Evolutionary conservation across 2,329 filamentous ascomycete genomes (phyloP), one percentile per base, ranked within the genome.

Genomic region (Neurospora sp.): DNA sequence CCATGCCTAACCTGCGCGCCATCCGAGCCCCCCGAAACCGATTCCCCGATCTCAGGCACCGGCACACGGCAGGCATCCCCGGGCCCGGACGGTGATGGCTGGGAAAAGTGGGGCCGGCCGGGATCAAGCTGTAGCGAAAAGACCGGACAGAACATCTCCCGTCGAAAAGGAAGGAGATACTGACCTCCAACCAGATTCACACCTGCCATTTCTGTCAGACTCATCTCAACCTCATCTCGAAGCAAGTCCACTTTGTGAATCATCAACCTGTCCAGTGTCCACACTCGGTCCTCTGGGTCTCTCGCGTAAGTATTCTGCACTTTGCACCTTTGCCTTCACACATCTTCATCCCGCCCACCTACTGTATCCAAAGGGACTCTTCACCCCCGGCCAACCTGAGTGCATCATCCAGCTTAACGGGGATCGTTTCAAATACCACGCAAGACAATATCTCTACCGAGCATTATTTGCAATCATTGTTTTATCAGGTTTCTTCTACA

Each of bases 401-500:
- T 33, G 19, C 11, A 28, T 57, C 23, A 17, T 33, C 46, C 23
- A 57, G 46, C 23, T 57, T 23, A 33, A 28, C 6, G 46, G 23
- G 46, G 11, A 57, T 17, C 46, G 23, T 33, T 8, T 57, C 12
- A 28, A 12, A 57, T 57, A 33, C 46, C 46, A 17, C 46, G 5
- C 46, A 62, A 37, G 33, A 57, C n/a, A 52, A 10, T 23, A 69
- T 37, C 33, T 41, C 69, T 69, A 70, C 40, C 28, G 39, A 70
- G 17, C 37, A 71, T 71, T 57, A 39, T 71, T 72, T 69, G 38
- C 19, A 23, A 23, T 23, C 19, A 23, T 23, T 23, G 19, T 57
- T 39, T 37, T 15, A 33, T 52, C 39, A 23, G 33, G 23, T 17
- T 33, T 6, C 6, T 57, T 15, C 12, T 15, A 33, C 11, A 8